phyloP scores from a whole-genome alignment of 2,329 filamentous ascomycete genomes.

The Fusarium sublunatum region DNA sequence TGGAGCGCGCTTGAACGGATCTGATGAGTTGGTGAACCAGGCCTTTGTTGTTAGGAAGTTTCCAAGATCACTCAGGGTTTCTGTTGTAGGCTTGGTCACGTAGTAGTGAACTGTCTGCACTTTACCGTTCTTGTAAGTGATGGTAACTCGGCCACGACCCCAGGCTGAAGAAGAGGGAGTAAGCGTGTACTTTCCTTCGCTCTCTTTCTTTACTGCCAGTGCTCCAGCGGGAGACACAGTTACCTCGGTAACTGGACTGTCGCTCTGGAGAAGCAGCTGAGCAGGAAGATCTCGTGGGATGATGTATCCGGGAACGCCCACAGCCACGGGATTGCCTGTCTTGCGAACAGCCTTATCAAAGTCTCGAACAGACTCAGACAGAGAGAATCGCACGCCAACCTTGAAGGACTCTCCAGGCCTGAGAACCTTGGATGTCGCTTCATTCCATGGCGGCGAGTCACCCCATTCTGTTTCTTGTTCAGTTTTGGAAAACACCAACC shows the following conservation, averaged over 20 bases:
- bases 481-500: slow-evolving; percentile 65
- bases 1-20: slow-evolving; percentile 65
- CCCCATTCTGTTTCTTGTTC: slow-evolving; percentile 69
- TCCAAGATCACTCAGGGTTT: slow-evolving; percentile 60
- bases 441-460: slow-evolving; percentile 64
- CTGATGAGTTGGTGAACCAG: slow-evolving; percentile 62
- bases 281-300: slow-evolving; percentile 60
- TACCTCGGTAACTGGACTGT: slow-evolving; percentile 55
- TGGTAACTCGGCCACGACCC: slow-evolving; percentile 61
- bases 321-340: slow-evolving; percentile 59
- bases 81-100: slow-evolving; percentile 60
- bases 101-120: slow-evolving; percentile 67
- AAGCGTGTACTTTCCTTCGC: slow-evolving; percentile 54
- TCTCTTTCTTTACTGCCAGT: slow-evolving; percentile 48
- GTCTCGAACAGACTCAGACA: slow-evolving; percentile 57
- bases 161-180: slow-evolving; percentile 57
- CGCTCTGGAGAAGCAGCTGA: slow-evolving; percentile 58
- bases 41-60: slow-evolving; percentile 65
- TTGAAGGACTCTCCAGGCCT: slow-evolving; percentile 58
- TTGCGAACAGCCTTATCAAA: slow-evolving; percentile 60
- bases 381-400: slow-evolving; percentile 63
- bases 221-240: slow-evolving; percentile 53
- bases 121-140: slow-evolving; percentile 60
- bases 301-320: slow-evolving; percentile 67
- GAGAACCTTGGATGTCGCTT: slow-evolving; percentile 59